phyloP scores from a whole-genome alignment of 108 stramenopile species.

The Parietichytrium sp. region DNA sequence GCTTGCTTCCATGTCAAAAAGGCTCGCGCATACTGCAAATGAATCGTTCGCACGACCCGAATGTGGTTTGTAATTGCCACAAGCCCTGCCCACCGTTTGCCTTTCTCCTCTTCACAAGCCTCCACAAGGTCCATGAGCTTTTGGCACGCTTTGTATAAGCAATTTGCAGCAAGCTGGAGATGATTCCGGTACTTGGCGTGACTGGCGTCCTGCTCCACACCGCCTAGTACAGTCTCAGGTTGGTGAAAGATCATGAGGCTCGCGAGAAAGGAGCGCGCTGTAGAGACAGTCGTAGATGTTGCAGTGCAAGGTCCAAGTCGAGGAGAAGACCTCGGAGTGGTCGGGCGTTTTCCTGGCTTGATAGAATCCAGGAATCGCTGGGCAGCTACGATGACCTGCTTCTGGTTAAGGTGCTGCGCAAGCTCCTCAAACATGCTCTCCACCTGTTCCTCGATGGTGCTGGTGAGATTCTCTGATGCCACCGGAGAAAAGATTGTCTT shows the following conservation, averaged over 20 bases:
- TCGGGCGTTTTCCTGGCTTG: background rate
- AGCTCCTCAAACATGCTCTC: slow-evolving; percentile 14
- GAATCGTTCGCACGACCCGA: background rate
- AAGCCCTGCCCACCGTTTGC: no score
- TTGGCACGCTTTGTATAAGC: background rate
- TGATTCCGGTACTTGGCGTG: background rate
- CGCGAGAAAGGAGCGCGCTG: slow-evolving; percentile 9
- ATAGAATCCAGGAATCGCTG: background rate
- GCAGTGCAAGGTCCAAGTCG: background rate
- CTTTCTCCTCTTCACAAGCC: no score
- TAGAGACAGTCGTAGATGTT: background rate
- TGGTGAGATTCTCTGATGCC: no score
- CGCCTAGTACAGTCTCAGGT: slow-evolving; percentile 14
- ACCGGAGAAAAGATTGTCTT: no score
- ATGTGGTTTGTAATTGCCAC: no score
- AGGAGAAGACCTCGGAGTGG: background rate
- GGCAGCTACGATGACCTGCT: background rate
- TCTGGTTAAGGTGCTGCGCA: background rate
- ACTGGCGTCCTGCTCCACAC: background rate
- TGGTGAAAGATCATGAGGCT: slow-evolving; percentile 18
- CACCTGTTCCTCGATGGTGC: no score
- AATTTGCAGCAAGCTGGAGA: background rate
- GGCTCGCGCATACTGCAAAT: background rate
- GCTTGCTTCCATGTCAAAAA: slow-evolving; percentile 35
- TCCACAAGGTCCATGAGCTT: background rate